Conservation (phyloP, 345 rosid species). For the Isatis tinctoria region DNA sequence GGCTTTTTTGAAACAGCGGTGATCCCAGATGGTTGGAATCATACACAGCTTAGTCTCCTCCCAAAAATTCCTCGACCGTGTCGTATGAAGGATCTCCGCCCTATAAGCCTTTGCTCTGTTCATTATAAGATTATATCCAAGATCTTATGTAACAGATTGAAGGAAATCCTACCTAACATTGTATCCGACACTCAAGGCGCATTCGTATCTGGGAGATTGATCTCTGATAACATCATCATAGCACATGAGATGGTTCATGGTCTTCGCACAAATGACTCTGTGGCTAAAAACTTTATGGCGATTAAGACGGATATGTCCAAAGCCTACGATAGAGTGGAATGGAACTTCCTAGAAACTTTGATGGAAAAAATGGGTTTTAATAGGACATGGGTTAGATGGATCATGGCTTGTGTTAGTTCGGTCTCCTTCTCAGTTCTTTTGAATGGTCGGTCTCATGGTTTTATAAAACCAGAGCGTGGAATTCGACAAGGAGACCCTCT, state of each 20-base stretch:
- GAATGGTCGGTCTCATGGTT: too few relatives aligned
- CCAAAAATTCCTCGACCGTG: not conserved
- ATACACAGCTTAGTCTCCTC: too few relatives aligned
- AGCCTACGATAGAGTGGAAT: not conserved
- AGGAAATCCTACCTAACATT: not conserved
- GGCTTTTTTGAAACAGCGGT: not conserved
- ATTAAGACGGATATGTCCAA: too few relatives aligned
- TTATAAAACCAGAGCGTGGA: too few relatives aligned
- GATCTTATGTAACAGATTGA: too few relatives aligned
- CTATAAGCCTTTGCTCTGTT: not conserved
- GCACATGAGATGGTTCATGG: not conserved
- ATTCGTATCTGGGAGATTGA: not conserved
- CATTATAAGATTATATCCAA: not conserved
- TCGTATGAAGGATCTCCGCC: not conserved
- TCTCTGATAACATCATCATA: not conserved
- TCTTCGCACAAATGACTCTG: too few relatives aligned
- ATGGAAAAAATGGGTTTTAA: not conserved
- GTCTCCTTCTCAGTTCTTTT: too few relatives aligned
- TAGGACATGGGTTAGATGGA: not conserved
- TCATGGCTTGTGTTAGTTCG: not conserved
- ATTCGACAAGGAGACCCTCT: too few relatives aligned
- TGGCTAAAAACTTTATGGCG: too few relatives aligned
- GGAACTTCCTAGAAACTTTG: not conserved
- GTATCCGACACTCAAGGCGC: not conserved
- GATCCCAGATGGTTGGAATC: not conserved